A percentile compares a stretch with the other conserved stretches of the same genome.
These are phyloP conservation scores for Coemansia furcata DNA, from an alignment of 192 early-diverging fungal species.

Conservation along the genomic window DNA sequence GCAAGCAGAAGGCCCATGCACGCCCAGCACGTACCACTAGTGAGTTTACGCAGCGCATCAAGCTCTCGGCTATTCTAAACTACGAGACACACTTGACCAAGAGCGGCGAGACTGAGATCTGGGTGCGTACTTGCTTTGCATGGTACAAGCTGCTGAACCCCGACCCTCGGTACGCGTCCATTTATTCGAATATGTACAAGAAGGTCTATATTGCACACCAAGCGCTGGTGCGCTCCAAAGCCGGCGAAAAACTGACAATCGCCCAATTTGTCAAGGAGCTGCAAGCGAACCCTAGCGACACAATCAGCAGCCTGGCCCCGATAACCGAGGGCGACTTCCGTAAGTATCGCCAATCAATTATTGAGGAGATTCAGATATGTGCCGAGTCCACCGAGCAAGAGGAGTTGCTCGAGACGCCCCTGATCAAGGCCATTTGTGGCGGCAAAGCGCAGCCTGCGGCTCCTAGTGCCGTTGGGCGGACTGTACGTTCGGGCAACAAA, in stretches of 20 bases:
- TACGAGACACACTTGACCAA: constrained; percentile 33
- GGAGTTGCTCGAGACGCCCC: constrained; percentile 24
- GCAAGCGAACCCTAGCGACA: constrained; percentile 16
- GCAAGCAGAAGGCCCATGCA: background rate
- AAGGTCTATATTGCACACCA: constrained; percentile 45
- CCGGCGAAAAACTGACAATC: constrained; percentile 5
- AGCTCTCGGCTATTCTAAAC: constrained; percentile 41
- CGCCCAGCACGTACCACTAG: constrained; percentile 36
- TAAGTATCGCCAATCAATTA: constrained; percentile 33
- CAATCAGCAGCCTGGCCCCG: constrained; percentile 17
- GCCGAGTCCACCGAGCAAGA: constrained; percentile 15
- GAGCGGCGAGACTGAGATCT: constrained; percentile 35
- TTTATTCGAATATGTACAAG: constrained; percentile 35
- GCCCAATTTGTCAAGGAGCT: constrained; percentile 24
- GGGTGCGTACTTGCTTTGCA: constrained; percentile 50
- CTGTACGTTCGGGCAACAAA: constrained; percentile 3
- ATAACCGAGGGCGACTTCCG: constrained; percentile 29
- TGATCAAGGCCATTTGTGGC: constrained; percentile 34
- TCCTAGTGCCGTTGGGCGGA: constrained; percentile 6
- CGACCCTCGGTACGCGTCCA: constrained; percentile 22
- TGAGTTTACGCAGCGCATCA: constrained; percentile 38
- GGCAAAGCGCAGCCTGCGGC: constrained; percentile 1
- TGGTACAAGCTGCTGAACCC: constrained; percentile 52
- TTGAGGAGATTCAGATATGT: constrained; percentile 41
- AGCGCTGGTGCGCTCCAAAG: constrained; percentile 18